These are phyloP conservation scores for Hemerocallis citrina DNA, from an alignment of 106 monocot species.

Conservation along the genomic window DNA sequence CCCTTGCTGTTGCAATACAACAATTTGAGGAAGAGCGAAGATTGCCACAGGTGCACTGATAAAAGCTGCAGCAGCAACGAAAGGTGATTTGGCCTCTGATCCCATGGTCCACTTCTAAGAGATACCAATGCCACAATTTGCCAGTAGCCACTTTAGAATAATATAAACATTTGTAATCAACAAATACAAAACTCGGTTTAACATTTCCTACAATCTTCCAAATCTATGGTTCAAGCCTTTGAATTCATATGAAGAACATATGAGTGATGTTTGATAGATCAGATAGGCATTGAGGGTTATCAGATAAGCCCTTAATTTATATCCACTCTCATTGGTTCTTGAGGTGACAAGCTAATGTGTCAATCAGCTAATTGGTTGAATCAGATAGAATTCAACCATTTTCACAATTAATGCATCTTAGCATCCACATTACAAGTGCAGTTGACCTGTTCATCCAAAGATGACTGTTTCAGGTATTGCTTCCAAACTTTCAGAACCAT, in stretches of 20 bases:
- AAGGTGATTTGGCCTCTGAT: constrained; percentile 78
- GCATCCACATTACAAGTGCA: too few species aligned
- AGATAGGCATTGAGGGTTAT: background rate
- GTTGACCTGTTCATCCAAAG: too few species aligned
- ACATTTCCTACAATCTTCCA: background rate
- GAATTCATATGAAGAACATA: background rate
- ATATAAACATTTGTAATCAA: background rate
- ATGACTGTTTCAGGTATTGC: too few species aligned
- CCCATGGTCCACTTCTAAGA: constrained; percentile 80
- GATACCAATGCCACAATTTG: constrained; percentile 53
- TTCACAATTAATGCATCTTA: too few species aligned
- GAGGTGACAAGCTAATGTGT: constrained; percentile 1
- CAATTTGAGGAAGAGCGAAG: constrained; percentile 50
- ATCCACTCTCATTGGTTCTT: background rate
- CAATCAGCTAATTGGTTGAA: background rate
- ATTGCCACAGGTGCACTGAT: constrained; percentile 61
- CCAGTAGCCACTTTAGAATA: background rate
- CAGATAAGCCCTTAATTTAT: background rate
- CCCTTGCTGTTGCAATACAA: constrained; percentile 20
- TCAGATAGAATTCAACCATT: too few species aligned
- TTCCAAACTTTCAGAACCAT: too few species aligned
- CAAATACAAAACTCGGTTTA: background rate
- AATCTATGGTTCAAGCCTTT: background rate
- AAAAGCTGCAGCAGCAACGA: constrained; percentile 79
- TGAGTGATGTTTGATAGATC: background rate